Evolutionary conservation across 257 asterid species (phyloP).

Genomic region (Solanum gracilifrons): DNA sequence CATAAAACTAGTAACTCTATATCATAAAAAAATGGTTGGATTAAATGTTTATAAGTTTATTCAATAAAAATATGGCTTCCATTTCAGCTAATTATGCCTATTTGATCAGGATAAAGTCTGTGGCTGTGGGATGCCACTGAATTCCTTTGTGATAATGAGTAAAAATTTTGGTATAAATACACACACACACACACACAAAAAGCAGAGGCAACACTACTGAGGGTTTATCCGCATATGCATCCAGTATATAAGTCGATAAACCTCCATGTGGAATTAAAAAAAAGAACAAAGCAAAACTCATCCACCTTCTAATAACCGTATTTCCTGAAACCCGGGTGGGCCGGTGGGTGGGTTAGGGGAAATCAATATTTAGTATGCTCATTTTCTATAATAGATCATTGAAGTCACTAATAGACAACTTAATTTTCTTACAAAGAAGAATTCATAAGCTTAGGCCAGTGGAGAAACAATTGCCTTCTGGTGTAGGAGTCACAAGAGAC

Average conservation of each 20-base stretch:
- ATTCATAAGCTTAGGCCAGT: conserved; percentile 50
- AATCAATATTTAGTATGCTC: neutral
- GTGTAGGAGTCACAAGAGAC: conserved; percentile 88
- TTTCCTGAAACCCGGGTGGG: neutral
- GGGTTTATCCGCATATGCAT: neutral
- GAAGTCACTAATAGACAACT: neutral
- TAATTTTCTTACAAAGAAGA: neutral
- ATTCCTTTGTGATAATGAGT: neutral
- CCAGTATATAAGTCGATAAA: neutral
- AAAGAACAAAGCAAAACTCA: neutral
- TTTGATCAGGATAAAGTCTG: neutral
- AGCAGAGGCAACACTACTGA: too few relatives aligned
- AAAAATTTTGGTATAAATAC: neutral
- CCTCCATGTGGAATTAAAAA: neutral
- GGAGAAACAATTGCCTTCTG: conserved; percentile 93
- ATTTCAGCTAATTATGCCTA: neutral
- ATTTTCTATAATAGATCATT: neutral
- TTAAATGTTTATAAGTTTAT: neutral
- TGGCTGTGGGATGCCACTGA: neutral
- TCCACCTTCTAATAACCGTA: neutral
- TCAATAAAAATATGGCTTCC: neutral
- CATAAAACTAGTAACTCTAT: neutral
- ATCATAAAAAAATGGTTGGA: neutral
- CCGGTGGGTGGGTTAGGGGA: neutral
- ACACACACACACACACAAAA: neutral